Percentiles rank a stretch among this genome's conserved stretches.
These are phyloP conservation scores for Penicillium cosmopolitanum DNA, from an alignment of 495 filamentous ascomycete species.

Conservation along the genomic window DNA sequence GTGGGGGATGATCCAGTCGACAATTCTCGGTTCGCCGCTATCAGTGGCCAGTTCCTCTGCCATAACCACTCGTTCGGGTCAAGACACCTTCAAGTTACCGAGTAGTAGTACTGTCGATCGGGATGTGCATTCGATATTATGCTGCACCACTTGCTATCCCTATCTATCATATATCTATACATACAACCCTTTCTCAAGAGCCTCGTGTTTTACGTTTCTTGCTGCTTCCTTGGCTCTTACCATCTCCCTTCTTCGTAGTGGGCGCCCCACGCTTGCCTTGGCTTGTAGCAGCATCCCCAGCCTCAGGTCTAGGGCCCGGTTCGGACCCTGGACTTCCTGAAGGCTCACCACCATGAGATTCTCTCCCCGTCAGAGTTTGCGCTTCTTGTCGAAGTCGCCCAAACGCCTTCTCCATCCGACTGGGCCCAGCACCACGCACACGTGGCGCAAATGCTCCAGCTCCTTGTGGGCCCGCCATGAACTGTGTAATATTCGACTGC, in stretches of 20 bases:
- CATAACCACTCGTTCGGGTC: conserved; percentile 3
- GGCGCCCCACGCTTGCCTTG: background rate
- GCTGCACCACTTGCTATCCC: background rate
- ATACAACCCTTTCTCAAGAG: background rate
- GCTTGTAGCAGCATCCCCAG: background rate
- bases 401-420: conserved; percentile 82
- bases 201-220: conserved; percentile 3
- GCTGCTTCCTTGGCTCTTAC: background rate
- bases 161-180: background rate
- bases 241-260: background rate
- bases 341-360: background rate
- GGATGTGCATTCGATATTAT: background rate
- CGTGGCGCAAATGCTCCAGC: conserved; percentile 80
- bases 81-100: background rate
- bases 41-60: background rate
- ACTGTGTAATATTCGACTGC: conserved; percentile 94
- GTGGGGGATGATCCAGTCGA: conserved; percentile 7
- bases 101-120: background rate
- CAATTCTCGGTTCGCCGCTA: background rate
- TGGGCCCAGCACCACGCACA: conserved; percentile 60
- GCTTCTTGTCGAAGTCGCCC: conserved; percentile 64
- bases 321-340: background rate
- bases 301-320: background rate
- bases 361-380: conserved; percentile 20
- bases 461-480: conserved; percentile 68